Evolutionary conservation across 2,329 filamentous ascomycete species (phyloP), one percentile per base, ranked within the genome.

Genomic region (Ophiostoma tasmaniense): DNA sequence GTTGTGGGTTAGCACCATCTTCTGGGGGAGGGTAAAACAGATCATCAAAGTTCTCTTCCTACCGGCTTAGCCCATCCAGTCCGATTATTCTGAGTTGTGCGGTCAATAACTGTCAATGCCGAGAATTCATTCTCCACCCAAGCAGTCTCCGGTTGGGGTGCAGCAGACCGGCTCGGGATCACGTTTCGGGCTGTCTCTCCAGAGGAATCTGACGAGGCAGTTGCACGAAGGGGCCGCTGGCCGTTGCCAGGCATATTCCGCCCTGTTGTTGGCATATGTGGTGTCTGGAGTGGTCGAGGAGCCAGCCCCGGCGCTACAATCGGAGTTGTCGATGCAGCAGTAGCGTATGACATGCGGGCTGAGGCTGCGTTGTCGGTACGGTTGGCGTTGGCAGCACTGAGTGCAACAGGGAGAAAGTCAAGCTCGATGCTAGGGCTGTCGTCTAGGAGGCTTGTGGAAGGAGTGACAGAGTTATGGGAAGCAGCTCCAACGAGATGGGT

Each of bases 51-150:
- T n/a, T 39, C 3, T 39, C 39, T 64, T 13, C 71, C 28, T 70
- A 73, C 73, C n/a, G 73, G 73, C n/a, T 66, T 59, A 7, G 72
- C 73, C 73, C 73, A 73, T 2, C 67, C 70, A 28, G 25, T 45
- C 68, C n/a, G 52, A 17, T 35, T 6, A 28, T 7, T 52, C 66
- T 3, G 8, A 52, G n/a, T 68, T 39, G 3, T 37, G 22, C 28
- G 6, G 7, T 64, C 4, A 17, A 1, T 2, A 1, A 50, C 20
- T 5, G 67, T 25, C 30, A 71, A 11, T 20, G 62, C 14, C 28
- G 45, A 28, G 5, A 70, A 67, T 11, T 66, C 66, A 13, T 64
- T 59, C 8, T 71, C 71, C 55, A 69, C 68, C 72, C 70, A 68
- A 1, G 55, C 39, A 1, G 69, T 70, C 3, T 30, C 42, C 5